Evolutionary conservation across 441 rosid species (phyloP).

Genomic region (Daphne laureola): DNA sequence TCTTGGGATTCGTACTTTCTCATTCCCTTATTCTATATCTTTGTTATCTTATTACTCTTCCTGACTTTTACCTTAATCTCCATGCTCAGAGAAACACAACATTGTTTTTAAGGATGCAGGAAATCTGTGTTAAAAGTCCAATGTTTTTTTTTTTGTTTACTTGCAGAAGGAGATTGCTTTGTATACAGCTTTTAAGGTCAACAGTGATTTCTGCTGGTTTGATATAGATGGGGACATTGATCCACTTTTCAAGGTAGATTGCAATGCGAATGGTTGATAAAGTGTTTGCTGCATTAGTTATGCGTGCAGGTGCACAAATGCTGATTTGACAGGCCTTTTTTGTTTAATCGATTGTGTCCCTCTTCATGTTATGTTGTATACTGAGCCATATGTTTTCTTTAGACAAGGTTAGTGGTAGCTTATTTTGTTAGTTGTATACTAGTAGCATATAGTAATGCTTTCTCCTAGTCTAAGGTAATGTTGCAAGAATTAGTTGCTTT

Average conservation of each 20-base stretch:
- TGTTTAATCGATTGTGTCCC: neutral
- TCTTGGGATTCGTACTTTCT: neutral
- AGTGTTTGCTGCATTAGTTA: no score
- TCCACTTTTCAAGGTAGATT: slow-evolving; percentile 87
- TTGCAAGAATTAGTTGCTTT: no score
- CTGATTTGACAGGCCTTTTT: neutral
- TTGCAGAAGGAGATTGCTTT: slow-evolving; percentile 96
- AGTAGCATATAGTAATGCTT: no score
- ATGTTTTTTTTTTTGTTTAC: slow-evolving; percentile 7
- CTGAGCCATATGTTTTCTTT: no score
- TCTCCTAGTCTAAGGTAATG: no score
- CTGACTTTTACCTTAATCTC: no score
- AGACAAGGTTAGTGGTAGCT: no score
- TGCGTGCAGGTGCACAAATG: no score
- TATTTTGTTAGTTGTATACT: no score
- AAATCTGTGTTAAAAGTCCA: neutral
- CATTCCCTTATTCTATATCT: neutral
- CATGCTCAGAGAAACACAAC: neutral
- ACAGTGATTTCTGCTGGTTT: slow-evolving; percentile 82
- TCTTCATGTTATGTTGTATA: no score
- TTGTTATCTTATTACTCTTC: no score
- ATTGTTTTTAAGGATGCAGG: neutral
- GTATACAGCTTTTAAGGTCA: slow-evolving; percentile 83
- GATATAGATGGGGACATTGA: slow-evolving; percentile 92
- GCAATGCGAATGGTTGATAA: no score